Base-by-base conservation (phyloP, 805 yeast species). In the Lipomyces yamanashiensis region DNA sequence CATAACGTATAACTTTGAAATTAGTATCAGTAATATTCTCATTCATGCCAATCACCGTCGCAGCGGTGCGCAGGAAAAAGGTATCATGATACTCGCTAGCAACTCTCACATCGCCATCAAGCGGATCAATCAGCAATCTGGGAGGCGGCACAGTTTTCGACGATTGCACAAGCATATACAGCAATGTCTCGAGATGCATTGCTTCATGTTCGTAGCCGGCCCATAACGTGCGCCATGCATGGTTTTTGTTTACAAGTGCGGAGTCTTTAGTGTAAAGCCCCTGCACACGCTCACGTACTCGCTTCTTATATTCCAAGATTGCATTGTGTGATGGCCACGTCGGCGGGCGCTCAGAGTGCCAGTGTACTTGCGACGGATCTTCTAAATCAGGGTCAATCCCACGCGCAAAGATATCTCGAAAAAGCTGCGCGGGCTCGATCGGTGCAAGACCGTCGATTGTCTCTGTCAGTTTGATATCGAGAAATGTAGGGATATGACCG, bases 311-410 rank as follows among this genome's bases (percentile, higher is more conserved):
- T 15, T 37, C 21, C 28, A 17, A 34, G 13, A 69, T 34, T 5
- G 45, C 62, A 2, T 58, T 33, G 2, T 52, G 17, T 6, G 47
- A 19, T 4, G 71, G 71, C 71, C 71, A 69, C 6, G 43, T 28
- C 8, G 48, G 21, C 13, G 71, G 71, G n/a, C 39, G 48, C 8
- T 39, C 40, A 2, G 71, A 69, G 56, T 69, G 71, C 59, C 63
- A 59, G 41, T 69, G 71, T 19, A 69, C 66, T 36, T 63, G 37
- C n/a, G 66, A 48, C 12, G 70, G 70, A 47, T 69, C 64, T 6
- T 68, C 71, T 13, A 69, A 54, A 58, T 69, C 71, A 10, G 71
- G 71, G 52, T 69, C 71, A 37, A 69, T 68, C 28, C 71, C 71
- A 19, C 71, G 63, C 39, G 61, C 71, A 58, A 69, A 69, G n/a